Base-by-base conservation (phyloP, 208 protist genomes). In the Porcisia hertigi region DNA sequence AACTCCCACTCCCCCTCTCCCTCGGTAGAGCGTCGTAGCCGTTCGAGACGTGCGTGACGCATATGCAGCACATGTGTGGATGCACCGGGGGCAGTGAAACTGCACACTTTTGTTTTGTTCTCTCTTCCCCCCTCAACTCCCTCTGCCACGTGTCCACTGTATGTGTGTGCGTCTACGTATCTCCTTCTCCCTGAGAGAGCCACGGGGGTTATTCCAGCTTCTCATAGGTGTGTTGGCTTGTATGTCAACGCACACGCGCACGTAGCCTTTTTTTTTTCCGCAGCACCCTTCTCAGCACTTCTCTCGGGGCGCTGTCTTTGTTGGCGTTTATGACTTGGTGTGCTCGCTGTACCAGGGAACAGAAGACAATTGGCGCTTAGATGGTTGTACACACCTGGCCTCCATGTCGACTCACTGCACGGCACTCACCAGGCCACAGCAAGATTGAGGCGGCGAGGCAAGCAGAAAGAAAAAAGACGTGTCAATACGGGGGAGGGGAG, bases 1-100 rank as follows among this genome's bases (percentile, higher is more conserved):
- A 90, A 86, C 81, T 88, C 86, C 39, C 72, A 80, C 73, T 89
- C 86, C 0, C 53, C 69, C 16, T 85, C 80, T n/a, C 54, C 71
- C 9, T 82, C 82, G 18, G 53, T 45, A 45, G 79, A 81, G 63
- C 78, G 80, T 55, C 85, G 82, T 67, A 87, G 82, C 69, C 83
- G 83, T 47, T 87, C 80, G 14, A 57, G 83, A 60, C 85, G 77
- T n/a, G 53, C 75, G 39, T 85, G 79, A 85, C 70, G 66, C 67
- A 14, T 12, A 20, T 73, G 70, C 7, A 16, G 49, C 41, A 20
- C 62, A 23, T 9, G 62, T 41, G 20, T 67, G 39, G 23, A 6
- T 30, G 20, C 36, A 8, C 39, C 62, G 20, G 41, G 36, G 3
- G 39, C 41, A 8, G 1, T 8, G 20, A 71, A 39, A 67, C n/a